Conservation (phyloP, 768 basidiomycete species). For the Clathrus columnatus region DNA sequence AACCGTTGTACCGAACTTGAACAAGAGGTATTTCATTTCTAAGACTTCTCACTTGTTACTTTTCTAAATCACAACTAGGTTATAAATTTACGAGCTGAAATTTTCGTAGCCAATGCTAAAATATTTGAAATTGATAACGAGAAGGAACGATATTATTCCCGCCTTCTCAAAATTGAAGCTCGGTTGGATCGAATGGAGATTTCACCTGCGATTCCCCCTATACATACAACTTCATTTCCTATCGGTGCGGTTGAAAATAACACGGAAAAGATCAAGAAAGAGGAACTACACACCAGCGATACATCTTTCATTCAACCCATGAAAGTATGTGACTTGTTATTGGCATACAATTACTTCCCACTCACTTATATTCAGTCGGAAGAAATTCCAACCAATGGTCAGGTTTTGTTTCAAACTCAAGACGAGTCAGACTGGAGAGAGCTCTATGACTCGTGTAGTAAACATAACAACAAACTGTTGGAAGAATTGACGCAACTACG, state of each 20-base stretch:
- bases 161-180: conserved; percentile 48
- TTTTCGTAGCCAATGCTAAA: conserved; percentile 39
- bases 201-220: conserved; percentile 38
- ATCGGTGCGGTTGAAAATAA: conserved; percentile 24
- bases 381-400: conserved; percentile 19
- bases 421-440: conserved; percentile 16
- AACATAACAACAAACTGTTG: background rate
- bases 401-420: background rate
- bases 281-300: conserved; percentile 38
- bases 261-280: conserved; percentile 21
- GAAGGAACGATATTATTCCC: conserved; percentile 39
- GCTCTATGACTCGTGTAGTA: conserved; percentile 14
- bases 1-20: conserved; percentile 43
- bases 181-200: conserved; percentile 56
- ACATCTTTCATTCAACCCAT: background rate
- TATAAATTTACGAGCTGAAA: conserved; percentile 47
- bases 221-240: conserved; percentile 29
- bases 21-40: conserved; percentile 45
- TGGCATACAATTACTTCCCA: background rate
- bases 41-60: background rate
- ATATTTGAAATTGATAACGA: conserved; percentile 43
- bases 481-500: conserved; percentile 3
- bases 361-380: conserved; percentile 17
- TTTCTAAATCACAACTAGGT: conserved; percentile 32
- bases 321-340: background rate